Conservation (phyloP, 164 flowering plant species). For the Sextonia rubra region DNA sequence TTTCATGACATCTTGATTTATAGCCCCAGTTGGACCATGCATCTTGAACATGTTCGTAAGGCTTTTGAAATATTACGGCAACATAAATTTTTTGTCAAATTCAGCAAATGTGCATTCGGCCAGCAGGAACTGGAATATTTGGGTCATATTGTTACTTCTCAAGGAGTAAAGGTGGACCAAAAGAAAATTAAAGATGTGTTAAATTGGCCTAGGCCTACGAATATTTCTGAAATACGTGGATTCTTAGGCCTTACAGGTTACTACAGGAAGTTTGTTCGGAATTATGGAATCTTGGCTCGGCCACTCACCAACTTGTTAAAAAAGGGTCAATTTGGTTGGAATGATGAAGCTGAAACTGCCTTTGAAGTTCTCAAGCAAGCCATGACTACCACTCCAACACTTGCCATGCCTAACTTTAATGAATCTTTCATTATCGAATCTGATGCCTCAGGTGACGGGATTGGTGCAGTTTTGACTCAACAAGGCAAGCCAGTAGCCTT, state of each 20-base stretch:
- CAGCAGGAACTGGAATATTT: neutral
- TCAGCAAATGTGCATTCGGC: neutral
- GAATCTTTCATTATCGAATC: neutral
- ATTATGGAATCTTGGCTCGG: constrained; percentile 1
- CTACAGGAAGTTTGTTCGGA: constrained; percentile 2
- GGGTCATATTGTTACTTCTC: constrained; percentile 1
- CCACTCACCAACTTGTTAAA: neutral
- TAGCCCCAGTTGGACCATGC: neutral
- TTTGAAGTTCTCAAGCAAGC: neutral
- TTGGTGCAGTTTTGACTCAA: neutral
- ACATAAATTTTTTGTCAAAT: neutral
- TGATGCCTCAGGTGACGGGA: neutral
- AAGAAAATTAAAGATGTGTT: neutral
- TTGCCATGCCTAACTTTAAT: constrained; percentile 2
- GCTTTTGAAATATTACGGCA: neutral
- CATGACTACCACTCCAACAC: neutral
- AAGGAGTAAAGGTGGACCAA: neutral
- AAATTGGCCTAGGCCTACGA: neutral
- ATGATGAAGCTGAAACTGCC: neutral
- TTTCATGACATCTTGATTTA: constrained; percentile 1
- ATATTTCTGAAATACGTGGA: neutral
- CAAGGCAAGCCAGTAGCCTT: neutral
- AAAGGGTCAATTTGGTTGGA: neutral
- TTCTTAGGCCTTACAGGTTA: constrained; percentile 9
- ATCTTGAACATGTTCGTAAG: constrained; percentile 2